Conservation (phyloP, 345 rosid species). For the Populus ilicifolia region DNA sequence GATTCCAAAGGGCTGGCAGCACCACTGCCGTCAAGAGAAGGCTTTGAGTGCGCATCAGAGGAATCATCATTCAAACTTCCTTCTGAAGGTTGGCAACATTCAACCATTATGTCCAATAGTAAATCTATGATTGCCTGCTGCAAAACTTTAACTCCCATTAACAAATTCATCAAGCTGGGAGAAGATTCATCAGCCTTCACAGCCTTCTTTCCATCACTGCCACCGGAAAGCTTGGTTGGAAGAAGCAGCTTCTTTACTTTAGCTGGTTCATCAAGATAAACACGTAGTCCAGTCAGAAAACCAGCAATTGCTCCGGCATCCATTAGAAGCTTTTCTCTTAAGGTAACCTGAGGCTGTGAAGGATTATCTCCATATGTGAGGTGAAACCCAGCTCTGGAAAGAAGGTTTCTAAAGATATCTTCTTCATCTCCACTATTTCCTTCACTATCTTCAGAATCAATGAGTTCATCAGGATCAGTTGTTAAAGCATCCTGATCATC, state of each 20-base stretch:
- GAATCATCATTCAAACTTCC: constrained; percentile 52
- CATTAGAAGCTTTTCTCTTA: constrained; percentile 92
- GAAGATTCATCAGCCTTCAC: constrained; percentile 72
- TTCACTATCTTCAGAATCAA: constrained; percentile 98
- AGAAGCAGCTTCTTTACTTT: constrained; percentile 97
- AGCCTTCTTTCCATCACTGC: constrained; percentile 69
- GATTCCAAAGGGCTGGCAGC: constrained; percentile 51
- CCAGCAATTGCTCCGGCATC: constrained; percentile 99
- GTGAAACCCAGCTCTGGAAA: constrained; percentile 95
- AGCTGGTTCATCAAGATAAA: constrained; percentile 93
- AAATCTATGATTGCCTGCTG: constrained; percentile 99
- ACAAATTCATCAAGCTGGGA: constrained; percentile 97
- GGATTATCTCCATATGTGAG: constrained; percentile 86
- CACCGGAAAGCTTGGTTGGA: constrained; percentile 80
- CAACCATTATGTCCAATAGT: constrained; percentile 93
- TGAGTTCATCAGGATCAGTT: constrained; percentile 98
- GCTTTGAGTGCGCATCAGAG: constrained; percentile 44
- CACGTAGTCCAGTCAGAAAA: constrained; percentile 91
- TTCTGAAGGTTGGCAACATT: constrained; percentile 95
- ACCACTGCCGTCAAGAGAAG: constrained; percentile 45
- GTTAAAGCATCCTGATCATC: constrained; percentile 98
- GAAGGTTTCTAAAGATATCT: constrained; percentile 94
- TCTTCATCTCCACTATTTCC: constrained; percentile 97
- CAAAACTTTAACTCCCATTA: constrained; percentile 97
- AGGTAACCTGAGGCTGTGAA: constrained; percentile 84